A percentile compares a stretch with the other conserved stretches of the same genome.
Evolutionary conservation across 495 filamentous ascomycete species (phyloP).

Genomic region (Hyphodiscus hymeniophilus): DNA sequence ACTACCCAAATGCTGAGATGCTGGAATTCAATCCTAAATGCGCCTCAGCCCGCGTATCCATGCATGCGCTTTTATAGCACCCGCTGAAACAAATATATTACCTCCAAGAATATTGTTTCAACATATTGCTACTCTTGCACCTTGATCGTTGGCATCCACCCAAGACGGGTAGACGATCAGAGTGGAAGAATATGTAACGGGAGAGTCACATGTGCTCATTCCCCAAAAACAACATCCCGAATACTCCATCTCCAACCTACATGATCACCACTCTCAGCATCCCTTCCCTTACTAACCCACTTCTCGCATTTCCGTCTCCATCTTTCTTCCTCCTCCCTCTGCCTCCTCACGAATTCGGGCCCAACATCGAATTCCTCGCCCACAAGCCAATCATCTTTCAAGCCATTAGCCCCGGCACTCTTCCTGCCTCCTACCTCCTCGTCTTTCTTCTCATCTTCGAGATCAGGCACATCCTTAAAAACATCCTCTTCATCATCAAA

Average conservation of each 20-base stretch:
- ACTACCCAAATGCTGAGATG: too few species aligned
- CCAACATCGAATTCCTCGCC: conserved; percentile 97
- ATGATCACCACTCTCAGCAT: conserved; percentile 14
- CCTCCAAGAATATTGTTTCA: too few species aligned
- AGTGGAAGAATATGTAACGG: too few species aligned
- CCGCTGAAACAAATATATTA: too few species aligned
- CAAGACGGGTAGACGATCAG: too few species aligned
- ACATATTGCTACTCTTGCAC: too few species aligned
- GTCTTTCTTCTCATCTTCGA: conserved; percentile 36
- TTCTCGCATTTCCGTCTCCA: conserved; percentile 78
- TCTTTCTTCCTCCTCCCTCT: conserved; percentile 82
- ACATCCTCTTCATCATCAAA: conserved; percentile 56
- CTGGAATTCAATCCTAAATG: too few species aligned
- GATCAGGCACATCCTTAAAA: conserved; percentile 48
- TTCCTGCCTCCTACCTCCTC: conserved; percentile 25
- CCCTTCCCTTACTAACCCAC: conserved; percentile 48
- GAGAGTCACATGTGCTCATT: not conserved
- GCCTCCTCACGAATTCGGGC: conserved; percentile 82
- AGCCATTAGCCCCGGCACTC: conserved; percentile 27
- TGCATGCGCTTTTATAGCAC: too few species aligned
- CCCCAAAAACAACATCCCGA: conserved; percentile 19
- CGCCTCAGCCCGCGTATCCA: too few species aligned
- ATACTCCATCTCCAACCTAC: conserved; percentile 24
- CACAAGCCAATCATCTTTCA: conserved; percentile 72
- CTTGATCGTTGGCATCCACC: too few species aligned